phyloP scores from a whole-genome alignment of 2,329 filamentous ascomycete genomes.

The Scytalidium lignicola region DNA sequence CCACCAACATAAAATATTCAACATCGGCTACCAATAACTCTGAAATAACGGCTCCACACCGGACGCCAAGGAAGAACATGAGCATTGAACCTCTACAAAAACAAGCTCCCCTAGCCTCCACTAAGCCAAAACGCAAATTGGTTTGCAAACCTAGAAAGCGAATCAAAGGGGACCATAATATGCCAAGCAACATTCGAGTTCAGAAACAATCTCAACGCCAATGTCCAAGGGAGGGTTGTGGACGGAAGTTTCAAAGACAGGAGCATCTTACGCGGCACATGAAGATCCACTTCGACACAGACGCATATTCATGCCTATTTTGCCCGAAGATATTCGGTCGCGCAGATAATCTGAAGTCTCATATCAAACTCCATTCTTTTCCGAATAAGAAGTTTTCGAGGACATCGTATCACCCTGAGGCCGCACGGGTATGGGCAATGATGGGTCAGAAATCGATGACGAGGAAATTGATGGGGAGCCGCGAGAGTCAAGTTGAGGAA shows the following conservation, averaged over 20 bases:
- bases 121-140: not conserved
- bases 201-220: slow-evolving; percentile 34
- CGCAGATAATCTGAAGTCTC: slow-evolving; percentile 20
- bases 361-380: slow-evolving; percentile 13
- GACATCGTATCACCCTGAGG: slow-evolving; percentile 8
- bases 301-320: slow-evolving; percentile 13
- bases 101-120: not conserved
- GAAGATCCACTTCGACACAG: slow-evolving; percentile 32
- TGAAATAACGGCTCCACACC: too few species aligned
- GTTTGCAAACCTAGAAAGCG: not conserved
- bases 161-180: not conserved
- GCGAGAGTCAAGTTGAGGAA: not conserved
- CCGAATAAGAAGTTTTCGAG: slow-evolving; percentile 10
- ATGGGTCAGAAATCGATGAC: slow-evolving; percentile 4
- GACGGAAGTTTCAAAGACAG: slow-evolving; percentile 40
- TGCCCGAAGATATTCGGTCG: slow-evolving; percentile 17
- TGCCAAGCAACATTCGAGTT: slow-evolving; percentile 6
- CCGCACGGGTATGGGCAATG: not conserved
- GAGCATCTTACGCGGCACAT: slow-evolving; percentile 45
- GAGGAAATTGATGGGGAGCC: not conserved
- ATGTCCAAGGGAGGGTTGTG: slow-evolving; percentile 37
- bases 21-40: too few species aligned
- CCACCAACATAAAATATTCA: too few species aligned
- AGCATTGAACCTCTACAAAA: not conserved
- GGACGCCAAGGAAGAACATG: too few species aligned